Conservation (phyloP, 257 asterid genomes). For the Cinchona pubescens region DNA sequence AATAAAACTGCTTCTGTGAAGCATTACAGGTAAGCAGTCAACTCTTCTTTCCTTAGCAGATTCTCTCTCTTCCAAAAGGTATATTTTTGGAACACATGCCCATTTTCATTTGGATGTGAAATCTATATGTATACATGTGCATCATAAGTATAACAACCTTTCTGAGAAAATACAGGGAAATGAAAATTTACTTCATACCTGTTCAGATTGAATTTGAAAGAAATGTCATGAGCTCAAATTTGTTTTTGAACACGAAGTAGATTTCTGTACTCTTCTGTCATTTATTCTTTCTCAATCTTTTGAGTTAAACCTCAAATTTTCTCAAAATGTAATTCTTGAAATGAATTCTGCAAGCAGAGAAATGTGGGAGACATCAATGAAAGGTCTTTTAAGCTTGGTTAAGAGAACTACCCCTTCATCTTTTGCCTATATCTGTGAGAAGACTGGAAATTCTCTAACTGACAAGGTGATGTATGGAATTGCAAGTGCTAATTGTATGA, state of each 20-base stretch:
- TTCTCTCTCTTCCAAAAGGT: background rate
- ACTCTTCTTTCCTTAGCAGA: conserved; percentile 1
- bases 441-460: conserved; percentile 65
- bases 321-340: conserved; percentile 14
- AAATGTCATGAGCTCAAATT: background rate
- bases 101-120: background rate
- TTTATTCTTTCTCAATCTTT: background rate
- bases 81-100: background rate
- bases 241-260: background rate
- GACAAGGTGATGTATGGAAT: conserved; percentile 64
- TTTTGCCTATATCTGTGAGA: conserved; percentile 86
- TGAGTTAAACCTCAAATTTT: conserved; percentile 7
- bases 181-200: background rate
- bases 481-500: background rate
- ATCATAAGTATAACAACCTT: background rate
- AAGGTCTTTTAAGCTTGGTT: conserved; percentile 91
- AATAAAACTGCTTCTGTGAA: conserved; percentile 77
- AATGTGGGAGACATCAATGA: conserved; percentile 99
- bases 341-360: conserved; percentile 51
- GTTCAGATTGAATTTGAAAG: background rate
- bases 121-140: background rate
- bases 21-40: conserved; percentile 70
- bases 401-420: conserved; percentile 87
- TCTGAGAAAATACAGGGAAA: background rate
- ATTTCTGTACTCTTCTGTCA: background rate